Conservation (phyloP, 2,329 filamentous ascomycete species). For the Fusarium ramigenum region DNA sequence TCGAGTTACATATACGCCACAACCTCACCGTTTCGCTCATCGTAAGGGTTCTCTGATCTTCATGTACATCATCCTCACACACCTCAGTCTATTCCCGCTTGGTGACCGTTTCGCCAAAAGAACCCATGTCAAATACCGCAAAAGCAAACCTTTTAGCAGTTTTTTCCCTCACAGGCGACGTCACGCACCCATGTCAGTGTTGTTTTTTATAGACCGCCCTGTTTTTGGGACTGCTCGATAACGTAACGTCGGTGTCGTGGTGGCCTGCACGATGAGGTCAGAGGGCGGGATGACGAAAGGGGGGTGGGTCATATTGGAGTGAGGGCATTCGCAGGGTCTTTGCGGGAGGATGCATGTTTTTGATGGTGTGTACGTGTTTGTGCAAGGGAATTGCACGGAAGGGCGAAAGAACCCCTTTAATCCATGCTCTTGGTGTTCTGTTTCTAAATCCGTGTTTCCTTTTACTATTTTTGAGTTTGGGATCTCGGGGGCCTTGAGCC, state of each 20-base stretch:
- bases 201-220: slow-evolving; percentile 34
- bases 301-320: slow-evolving; percentile 8
- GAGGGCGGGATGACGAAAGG: slow-evolving; percentile 42
- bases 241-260: slow-evolving; percentile 6
- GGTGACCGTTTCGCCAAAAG: slow-evolving; percentile 10
- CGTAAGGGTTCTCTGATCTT: not conserved
- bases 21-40: slow-evolving; percentile 2
- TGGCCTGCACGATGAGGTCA: slow-evolving; percentile 45
- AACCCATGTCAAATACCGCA: slow-evolving; percentile 4
- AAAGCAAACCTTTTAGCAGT: not conserved
- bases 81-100: slow-evolving; percentile 4
- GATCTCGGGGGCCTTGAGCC: slow-evolving; percentile 19
- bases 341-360: slow-evolving; percentile 12
- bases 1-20: not conserved
- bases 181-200: slow-evolving; percentile 20
- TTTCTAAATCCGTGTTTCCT: not conserved
- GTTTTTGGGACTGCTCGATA: slow-evolving; percentile 13
- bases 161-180: not conserved
- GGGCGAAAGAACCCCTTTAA: not conserved
- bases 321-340: slow-evolving; percentile 24
- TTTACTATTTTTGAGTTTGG: slow-evolving; percentile 1
- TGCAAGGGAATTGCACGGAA: slow-evolving; percentile 17
- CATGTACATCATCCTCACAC: slow-evolving; percentile 14
- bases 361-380: not conserved
- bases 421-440: not conserved